Evolutionary conservation across 2,329 filamentous ascomycete species (phyloP).

Genomic region (Alternaria gansuensis): DNA sequence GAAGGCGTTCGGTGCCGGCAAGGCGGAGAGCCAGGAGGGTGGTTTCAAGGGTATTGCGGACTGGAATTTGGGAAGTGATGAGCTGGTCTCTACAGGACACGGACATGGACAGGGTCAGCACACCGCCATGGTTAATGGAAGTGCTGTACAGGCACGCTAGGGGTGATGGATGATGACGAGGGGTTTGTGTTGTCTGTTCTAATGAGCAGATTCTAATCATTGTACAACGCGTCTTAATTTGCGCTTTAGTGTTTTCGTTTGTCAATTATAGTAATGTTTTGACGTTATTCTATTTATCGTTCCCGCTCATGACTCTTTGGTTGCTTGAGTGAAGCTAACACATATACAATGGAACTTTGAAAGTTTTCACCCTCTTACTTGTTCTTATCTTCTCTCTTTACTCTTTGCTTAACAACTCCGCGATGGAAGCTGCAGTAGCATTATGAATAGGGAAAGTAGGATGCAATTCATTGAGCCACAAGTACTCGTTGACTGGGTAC

Average conservation of each 20-base stretch:
- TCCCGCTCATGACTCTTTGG: not conserved
- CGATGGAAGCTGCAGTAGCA: conserved; percentile 60
- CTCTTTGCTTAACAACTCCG: conserved; percentile 29
- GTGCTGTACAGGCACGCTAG: not conserved
- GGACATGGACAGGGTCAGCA: conserved; percentile 10
- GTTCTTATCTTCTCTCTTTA: not conserved
- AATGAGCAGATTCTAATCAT: not conserved
- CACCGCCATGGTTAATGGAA: not conserved
- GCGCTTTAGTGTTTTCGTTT: not conserved
- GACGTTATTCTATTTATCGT: not conserved
- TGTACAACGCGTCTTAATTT: not conserved
- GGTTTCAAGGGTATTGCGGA: conserved; percentile 43
- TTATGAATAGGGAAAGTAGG: conserved; percentile 72
- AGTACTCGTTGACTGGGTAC: conserved; percentile 67
- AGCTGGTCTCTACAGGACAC: conserved; percentile 12
- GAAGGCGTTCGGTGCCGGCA: conserved; percentile 58
- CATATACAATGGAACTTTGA: not conserved
- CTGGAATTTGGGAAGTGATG: conserved; percentile 45
- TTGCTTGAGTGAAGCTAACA: not conserved
- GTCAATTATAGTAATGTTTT: not conserved
- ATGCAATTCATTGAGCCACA: conserved; percentile 71
- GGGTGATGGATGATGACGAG: not conserved
- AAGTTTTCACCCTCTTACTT: not conserved
- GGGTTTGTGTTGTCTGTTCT: not conserved
- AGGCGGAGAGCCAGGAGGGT: conserved; percentile 56